Percentiles rank a stretch among this genome's conserved stretches.
These are phyloP conservation scores for Phylloporus sp. DNA, from an alignment of 768 basidiomycete genomes.

Conservation along the genomic window DNA sequence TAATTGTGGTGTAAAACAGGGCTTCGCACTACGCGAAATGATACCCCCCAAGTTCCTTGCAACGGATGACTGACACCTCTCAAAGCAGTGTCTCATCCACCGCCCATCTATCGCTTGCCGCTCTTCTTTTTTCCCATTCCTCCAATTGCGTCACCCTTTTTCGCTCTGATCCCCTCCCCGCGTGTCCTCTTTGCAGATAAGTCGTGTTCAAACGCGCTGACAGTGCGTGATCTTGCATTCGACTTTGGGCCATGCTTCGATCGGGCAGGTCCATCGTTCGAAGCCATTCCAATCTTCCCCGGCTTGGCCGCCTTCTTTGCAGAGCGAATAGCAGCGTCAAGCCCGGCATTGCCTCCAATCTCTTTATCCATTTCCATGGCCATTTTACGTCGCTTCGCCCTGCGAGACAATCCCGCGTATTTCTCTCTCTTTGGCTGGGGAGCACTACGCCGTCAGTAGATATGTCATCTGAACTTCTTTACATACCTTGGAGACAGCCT, in stretches of 20 bases:
- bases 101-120: conserved; percentile 35
- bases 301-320: conserved; percentile 79
- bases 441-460: conserved; percentile 3
- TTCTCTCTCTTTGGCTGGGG: conserved; percentile 72
- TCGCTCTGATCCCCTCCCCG: conserved; percentile 61
- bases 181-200: conserved; percentile 39
- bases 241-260: conserved; percentile 30
- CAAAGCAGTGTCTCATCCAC: no score
- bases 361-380: conserved; percentile 76
- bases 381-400: conserved; percentile 82
- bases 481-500: conserved; percentile 40
- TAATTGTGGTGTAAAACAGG: no score
- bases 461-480: neutral
- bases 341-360: conserved; percentile 44
- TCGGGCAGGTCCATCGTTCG: conserved; percentile 32
- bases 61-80: no score
- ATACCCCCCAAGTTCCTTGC: no score
- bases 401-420: conserved; percentile 79
- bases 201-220: conserved; percentile 56
- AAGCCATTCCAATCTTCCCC: conserved; percentile 64
- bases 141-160: conserved; percentile 53
- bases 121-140: conserved; percentile 48
- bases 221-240: conserved; percentile 30
- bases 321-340: conserved; percentile 75
- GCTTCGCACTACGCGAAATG: no score